Conservation (phyloP, 345 rosid genomes). For the Salix udensis region DNA sequence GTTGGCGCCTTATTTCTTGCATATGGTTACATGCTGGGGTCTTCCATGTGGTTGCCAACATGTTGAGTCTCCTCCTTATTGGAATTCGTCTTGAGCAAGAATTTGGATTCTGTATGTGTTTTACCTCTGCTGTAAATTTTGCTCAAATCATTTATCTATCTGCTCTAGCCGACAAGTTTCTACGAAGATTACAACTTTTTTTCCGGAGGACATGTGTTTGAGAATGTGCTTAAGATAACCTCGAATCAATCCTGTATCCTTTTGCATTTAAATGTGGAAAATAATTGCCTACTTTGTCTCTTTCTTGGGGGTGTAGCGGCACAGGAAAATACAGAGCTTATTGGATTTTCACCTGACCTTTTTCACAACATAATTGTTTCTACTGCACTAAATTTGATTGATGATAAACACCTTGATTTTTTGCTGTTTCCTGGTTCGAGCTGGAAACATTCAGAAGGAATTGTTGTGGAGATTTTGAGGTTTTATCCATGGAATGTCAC, state of each 20-base stretch:
- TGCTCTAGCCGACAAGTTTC: neutral
- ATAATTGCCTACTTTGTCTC: no score
- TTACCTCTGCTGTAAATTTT: neutral
- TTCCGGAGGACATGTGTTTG: neutral
- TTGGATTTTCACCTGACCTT: no score
- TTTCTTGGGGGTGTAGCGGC: neutral
- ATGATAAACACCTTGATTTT: neutral
- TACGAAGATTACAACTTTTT: neutral
- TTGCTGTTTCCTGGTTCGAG: neutral
- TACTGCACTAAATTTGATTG: neutral
- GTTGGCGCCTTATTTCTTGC: slow-evolving; percentile 29
- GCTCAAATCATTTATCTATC: neutral
- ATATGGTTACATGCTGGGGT: slow-evolving; percentile 37
- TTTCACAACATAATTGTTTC: neutral
- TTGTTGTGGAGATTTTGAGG: neutral
- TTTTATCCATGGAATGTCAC: neutral
- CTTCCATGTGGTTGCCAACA: slow-evolving; percentile 33
- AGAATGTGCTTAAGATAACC: neutral
- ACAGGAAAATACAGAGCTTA: no score
- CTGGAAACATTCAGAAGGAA: neutral
- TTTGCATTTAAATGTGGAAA: neutral
- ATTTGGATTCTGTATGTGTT: slow-evolving; percentile 19
- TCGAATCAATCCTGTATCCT: neutral
- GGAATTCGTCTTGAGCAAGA: slow-evolving; percentile 30
- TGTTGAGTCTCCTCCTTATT: slow-evolving; percentile 27